Evolutionary conservation across 1,139 yeast species (phyloP).

Genomic region (Taphrina flavorubra): DNA sequence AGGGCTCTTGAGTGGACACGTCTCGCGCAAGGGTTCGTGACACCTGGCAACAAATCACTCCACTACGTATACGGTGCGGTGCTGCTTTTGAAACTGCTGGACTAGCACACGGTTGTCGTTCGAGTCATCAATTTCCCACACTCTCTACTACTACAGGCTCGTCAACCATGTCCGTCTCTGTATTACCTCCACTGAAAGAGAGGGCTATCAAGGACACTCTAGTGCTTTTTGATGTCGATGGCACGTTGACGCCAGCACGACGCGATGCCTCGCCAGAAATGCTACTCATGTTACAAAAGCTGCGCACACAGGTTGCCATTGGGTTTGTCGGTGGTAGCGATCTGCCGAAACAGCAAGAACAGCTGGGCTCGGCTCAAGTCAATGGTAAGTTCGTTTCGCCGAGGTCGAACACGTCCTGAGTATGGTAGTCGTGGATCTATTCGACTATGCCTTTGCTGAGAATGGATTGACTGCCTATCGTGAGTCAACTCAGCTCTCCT

Average conservation of each 20-base stretch:
- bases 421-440: slow-evolving; percentile 62
- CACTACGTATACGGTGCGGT: background rate
- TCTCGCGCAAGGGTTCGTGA: too few relatives aligned
- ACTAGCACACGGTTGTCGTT: background rate
- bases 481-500: slow-evolving; percentile 81
- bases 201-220: slow-evolving; percentile 54
- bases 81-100: background rate
- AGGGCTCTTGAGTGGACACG: too few relatives aligned
- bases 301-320: slow-evolving; percentile 88
- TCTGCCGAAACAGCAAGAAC: slow-evolving; percentile 91
- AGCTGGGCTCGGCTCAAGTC: slow-evolving; percentile 69
- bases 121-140: background rate
- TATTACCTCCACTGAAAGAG: slow-evolving; percentile 50
- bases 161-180: slow-evolving; percentile 10
- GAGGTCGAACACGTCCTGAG: background rate
- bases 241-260: slow-evolving; percentile 98
- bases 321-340: slow-evolving; percentile 99
- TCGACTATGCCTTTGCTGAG: slow-evolving; percentile 96
- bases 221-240: slow-evolving; percentile 96
- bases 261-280: slow-evolving; percentile 79
- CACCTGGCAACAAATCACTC: too few relatives aligned
- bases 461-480: slow-evolving; percentile 98
- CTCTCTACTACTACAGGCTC: background rate
- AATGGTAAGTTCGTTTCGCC: slow-evolving; percentile 38
- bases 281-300: slow-evolving; percentile 67